Evolutionary conservation across 805 yeast genomes (phyloP), one percentile per base, ranked within the genome.

Genomic region (Metschnikowia gelsemii): DNA sequence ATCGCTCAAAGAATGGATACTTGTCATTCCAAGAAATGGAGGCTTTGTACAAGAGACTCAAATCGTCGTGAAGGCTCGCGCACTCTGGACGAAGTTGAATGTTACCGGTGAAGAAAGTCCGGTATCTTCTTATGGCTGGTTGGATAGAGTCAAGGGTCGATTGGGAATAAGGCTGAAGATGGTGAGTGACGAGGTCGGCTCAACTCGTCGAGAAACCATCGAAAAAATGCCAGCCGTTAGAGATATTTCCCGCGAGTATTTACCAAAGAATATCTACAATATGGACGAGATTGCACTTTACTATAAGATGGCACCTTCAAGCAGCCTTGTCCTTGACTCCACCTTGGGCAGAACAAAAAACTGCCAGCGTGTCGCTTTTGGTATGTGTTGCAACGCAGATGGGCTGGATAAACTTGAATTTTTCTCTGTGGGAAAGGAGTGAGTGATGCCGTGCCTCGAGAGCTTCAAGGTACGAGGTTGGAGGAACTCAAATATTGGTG

Each of bases 351-450:
- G 14, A n/a, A n/a, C n/a, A 12, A 19, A 19, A 14, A 21, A 21
- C 17, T 7, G 17, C 7, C 36, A 22, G 36, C 27, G 27, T 13
- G n/a, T 33, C 11, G 14, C 36, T 17, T 12, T 33, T 6, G 36
- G 13, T 11, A 14, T 33, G 11, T 33, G 36, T 33, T 33, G 36
- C 36, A 33, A 33, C 18, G 36, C 36, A 23, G 29, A 33, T 22
- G 36, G 36, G 12, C 36, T 33, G 36, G 29, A 23, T 19, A 33
- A 33, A 33, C 3, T 19, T 23, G 36, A 6, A 23, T 23, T 11
- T 9, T 33, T 33, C 12, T 33, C n/a, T n/a, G 22, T n/a, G 20
- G 36, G 6, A 33, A 23, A 33, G 29, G 19, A 11, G 12, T 13
- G 16, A 33, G 9, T 2, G 16, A 8, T 2, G 22, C 8, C 14